Evolutionary conservation across 257 asterid genomes (phyloP).

Genomic region (Jasminum sambac): DNA sequence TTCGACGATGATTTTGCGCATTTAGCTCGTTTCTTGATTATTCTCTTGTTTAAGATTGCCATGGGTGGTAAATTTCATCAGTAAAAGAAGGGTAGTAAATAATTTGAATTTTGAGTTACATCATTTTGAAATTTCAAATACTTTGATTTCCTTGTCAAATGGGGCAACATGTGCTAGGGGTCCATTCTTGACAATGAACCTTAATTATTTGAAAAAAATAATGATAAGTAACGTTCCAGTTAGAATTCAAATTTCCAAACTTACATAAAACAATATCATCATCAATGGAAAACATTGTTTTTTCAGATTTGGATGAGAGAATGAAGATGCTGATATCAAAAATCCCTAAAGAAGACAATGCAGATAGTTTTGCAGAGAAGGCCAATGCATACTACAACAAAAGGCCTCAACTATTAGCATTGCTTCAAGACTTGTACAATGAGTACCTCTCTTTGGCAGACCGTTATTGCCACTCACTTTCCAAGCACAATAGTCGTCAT

Average conservation of each 20-base stretch:
- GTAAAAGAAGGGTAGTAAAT: not conserved
- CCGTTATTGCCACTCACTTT: slow-evolving; percentile 47
- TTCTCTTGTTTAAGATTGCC: not conserved
- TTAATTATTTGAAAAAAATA: not conserved
- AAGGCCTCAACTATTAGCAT: slow-evolving; percentile 45
- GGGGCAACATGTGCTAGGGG: not conserved
- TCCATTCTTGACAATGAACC: not conserved
- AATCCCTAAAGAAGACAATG: slow-evolving; percentile 23
- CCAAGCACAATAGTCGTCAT: slow-evolving; percentile 30
- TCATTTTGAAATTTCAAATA: not conserved
- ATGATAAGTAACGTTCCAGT: not conserved
- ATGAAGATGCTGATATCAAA: slow-evolving; percentile 36
- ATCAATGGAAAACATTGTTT: not conserved
- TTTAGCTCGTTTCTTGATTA: not conserved
- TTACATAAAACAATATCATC: not conserved
- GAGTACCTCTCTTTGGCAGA: slow-evolving; percentile 45
- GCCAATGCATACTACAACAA: slow-evolving; percentile 43
- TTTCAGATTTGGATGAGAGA: slow-evolving; percentile 52
- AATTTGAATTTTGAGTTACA: not conserved
- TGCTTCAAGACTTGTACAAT: slow-evolving; percentile 51
- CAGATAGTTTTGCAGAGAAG: slow-evolving; percentile 39
- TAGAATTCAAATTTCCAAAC: not conserved
- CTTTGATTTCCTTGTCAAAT: not conserved
- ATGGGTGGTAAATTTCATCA: not conserved
- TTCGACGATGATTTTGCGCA: not conserved